These are phyloP conservation scores for Trichoderma cornu-damae DNA, from an alignment of 2,329 filamentous ascomycete genomes.

Conservation along the genomic window DNA sequence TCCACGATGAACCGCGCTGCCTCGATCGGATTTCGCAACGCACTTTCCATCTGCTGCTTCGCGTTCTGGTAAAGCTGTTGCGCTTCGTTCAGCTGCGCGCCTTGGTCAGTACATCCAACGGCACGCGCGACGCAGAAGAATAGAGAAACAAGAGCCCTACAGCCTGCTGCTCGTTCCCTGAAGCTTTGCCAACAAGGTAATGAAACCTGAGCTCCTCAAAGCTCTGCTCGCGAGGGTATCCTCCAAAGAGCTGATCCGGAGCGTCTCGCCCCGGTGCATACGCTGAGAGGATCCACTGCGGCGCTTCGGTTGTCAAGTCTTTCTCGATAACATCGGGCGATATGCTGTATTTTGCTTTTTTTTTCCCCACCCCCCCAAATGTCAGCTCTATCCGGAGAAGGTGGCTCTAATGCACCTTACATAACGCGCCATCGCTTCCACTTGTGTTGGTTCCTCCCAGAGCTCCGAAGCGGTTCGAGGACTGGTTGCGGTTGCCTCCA, in stretches of 20 bases:
- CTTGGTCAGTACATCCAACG: not conserved
- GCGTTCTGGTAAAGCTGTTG: constrained; percentile 58
- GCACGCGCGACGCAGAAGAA: not conserved
- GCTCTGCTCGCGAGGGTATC: constrained; percentile 72
- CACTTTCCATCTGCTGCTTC: constrained; percentile 66
- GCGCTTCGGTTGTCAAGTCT: constrained; percentile 66
- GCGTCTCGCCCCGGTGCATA: constrained; percentile 75
- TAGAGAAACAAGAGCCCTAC: constrained; percentile 33
- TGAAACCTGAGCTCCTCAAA: constrained; percentile 81
- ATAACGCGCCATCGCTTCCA: constrained; percentile 23
- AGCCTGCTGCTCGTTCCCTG: constrained; percentile 54
- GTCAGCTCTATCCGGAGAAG: constrained; percentile 9
- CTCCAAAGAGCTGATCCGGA: constrained; percentile 79
- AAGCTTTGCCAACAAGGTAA: constrained; percentile 55
- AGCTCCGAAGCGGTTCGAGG: constrained; percentile 54
- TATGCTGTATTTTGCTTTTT: constrained; percentile 46
- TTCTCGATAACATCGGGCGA: constrained; percentile 54
- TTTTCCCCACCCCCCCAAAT: too few species aligned
- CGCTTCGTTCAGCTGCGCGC: constrained; percentile 52
- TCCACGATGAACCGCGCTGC: constrained; percentile 66
- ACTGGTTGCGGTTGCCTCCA: constrained; percentile 32
- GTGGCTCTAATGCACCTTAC: constrained; percentile 18
- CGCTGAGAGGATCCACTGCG: constrained; percentile 79
- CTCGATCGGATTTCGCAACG: constrained; percentile 62
- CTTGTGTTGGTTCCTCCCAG: constrained; percentile 34